Conservation (phyloP, 192 early-diverging fungal genomes). For the Backusella luteola region DNA sequence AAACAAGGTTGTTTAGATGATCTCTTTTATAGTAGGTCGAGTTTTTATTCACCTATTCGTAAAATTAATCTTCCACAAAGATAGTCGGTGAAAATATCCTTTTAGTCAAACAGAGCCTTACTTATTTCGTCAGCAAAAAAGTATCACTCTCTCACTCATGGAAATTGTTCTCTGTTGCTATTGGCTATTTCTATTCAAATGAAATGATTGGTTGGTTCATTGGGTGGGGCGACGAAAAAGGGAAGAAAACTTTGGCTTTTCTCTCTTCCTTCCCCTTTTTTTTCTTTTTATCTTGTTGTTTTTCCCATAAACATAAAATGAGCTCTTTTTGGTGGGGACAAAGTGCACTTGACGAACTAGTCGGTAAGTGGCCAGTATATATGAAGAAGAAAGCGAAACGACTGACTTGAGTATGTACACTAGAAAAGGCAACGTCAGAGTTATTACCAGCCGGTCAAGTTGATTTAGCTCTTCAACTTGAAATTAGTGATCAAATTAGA, state of each 20-base stretch:
- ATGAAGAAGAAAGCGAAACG: background rate
- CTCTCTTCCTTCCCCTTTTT: background rate
- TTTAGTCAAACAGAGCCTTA: background rate
- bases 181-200: background rate
- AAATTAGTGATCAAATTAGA: slow-evolving; percentile 92
- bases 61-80: background rate
- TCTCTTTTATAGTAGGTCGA: background rate
- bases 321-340: slow-evolving; percentile 11
- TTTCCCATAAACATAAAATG: slow-evolving; percentile 3
- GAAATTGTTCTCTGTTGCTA: background rate
- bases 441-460: slow-evolving; percentile 82
- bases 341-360: slow-evolving; percentile 3
- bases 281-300: background rate
- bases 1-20: background rate
- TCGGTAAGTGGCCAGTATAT: background rate
- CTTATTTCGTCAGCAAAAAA: background rate
- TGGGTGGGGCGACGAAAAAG: background rate
- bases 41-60: background rate
- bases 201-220: background rate
- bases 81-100: background rate
- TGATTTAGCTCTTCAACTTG: slow-evolving; percentile 78
- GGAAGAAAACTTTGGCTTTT: background rate
- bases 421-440: slow-evolving; percentile 86
- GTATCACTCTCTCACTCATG: background rate
- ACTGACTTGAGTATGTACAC: background rate